A percentile compares a stretch with the other conserved stretches of the same genome.
Evolutionary conservation across 305 asterid species (phyloP).

Genomic region (Solanum chacoense): DNA sequence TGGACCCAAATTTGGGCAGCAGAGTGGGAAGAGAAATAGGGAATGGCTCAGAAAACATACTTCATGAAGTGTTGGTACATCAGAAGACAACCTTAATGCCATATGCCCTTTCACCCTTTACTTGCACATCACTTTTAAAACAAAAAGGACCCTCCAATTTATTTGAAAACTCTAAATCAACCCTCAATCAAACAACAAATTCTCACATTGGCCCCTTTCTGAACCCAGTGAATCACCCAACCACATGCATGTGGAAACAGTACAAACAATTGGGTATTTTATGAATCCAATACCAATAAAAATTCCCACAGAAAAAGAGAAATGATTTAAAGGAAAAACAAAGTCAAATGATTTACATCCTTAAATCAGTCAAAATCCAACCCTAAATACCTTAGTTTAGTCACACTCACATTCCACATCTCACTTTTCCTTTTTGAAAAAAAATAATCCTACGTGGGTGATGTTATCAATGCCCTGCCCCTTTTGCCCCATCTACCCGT

Average conservation of each 20-base stretch:
- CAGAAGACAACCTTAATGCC: slow-evolving; percentile 7
- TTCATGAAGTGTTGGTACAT: background rate
- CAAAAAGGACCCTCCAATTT: background rate
- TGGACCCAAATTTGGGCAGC: background rate
- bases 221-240: background rate
- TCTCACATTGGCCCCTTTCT: background rate
- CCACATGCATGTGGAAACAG: background rate
- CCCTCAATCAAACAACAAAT: background rate
- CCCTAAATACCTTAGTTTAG: background rate
- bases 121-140: background rate
- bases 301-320: background rate
- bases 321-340: background rate
- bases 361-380: background rate
- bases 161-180: background rate
- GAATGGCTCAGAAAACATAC: background rate
- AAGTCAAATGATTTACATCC: background rate
- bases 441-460: background rate
- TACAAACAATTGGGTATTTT: background rate
- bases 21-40: background rate
- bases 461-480: background rate
- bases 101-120: background rate
- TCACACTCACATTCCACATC: background rate
- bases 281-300: background rate
- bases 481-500: background rate
- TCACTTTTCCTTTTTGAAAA: background rate